A percentile compares a stretch with the other conserved stretches of the same genome.
phyloP scores from a whole-genome alignment of 305 asterid species.

The Coffea humblotiana region DNA sequence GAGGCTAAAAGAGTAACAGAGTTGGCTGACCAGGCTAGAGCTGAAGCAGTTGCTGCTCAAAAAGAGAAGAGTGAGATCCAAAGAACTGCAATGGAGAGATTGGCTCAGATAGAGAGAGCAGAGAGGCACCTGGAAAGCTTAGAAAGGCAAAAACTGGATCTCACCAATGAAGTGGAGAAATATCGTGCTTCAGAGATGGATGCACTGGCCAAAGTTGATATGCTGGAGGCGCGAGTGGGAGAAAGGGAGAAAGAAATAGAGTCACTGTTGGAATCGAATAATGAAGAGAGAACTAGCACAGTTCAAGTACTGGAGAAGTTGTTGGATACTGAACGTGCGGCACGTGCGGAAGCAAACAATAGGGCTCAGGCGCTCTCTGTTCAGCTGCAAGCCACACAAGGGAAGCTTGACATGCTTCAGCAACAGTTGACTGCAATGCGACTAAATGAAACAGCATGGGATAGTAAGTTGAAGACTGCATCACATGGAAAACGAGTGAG shows the following conservation, averaged over 20 bases:
- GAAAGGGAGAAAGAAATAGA: conserved; percentile 84
- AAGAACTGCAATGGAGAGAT: conserved; percentile 71
- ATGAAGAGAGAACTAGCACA: conserved; percentile 66
- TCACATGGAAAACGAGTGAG: conserved; percentile 79
- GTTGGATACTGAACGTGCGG: conserved; percentile 74
- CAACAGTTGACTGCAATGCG: conserved; percentile 72
- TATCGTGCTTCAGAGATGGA: conserved; percentile 68
- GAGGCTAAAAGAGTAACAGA: conserved; percentile 84
- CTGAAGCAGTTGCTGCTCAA: conserved; percentile 82
- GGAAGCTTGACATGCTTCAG: conserved; percentile 69
- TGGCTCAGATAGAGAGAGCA: conserved; percentile 72
- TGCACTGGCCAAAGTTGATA: conserved; percentile 58
- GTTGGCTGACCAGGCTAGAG: conserved; percentile 85
- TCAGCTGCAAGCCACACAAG: conserved; percentile 84
- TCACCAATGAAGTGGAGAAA: conserved; percentile 52
- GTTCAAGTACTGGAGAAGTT: conserved; percentile 75
- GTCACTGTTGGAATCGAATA: conserved; percentile 62
- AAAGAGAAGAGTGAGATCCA: conserved; percentile 71
- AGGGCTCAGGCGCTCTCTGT: conserved; percentile 84
- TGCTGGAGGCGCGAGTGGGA: conserved; percentile 66
- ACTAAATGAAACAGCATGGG: conserved; percentile 62
- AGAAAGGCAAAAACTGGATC: conserved; percentile 63
- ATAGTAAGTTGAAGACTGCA: conserved; percentile 55
- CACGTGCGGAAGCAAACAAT: conserved; percentile 78
- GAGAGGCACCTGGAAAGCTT: conserved; percentile 66